Conservation (phyloP, 495 filamentous ascomycete genomes). For the Xylaria flabelliformis region DNA sequence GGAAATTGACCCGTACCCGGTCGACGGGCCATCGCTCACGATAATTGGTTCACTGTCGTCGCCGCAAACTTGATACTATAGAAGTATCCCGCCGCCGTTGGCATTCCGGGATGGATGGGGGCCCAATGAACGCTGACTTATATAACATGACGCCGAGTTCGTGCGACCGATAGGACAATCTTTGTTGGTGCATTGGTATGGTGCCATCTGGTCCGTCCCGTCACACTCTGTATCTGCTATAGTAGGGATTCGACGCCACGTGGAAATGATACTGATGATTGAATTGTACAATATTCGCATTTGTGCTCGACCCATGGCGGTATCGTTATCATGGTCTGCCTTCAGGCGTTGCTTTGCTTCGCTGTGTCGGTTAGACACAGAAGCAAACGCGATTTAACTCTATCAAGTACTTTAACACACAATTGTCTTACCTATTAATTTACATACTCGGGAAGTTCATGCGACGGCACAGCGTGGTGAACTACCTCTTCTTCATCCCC, state of each 20-base stretch:
- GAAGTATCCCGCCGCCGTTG: neutral
- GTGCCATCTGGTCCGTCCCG: neutral
- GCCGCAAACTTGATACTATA: neutral
- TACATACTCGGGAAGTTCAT: neutral
- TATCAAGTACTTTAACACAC: neutral
- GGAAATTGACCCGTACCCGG: conserved; percentile 1
- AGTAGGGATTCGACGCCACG: neutral
- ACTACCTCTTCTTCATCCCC: conserved; percentile 23
- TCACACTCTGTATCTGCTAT: neutral
- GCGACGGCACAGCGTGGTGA: neutral
- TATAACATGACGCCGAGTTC: neutral
- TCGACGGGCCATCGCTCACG: neutral
- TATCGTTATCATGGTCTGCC: neutral
- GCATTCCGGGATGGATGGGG: neutral
- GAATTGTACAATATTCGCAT: neutral
- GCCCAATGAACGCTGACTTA: neutral
- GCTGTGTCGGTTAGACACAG: neutral
- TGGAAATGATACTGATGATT: neutral
- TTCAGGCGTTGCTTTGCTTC: neutral
- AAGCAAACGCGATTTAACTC: neutral
- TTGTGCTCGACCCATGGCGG: neutral
- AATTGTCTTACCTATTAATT: neutral
- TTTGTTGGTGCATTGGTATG: neutral
- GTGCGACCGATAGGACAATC: neutral
- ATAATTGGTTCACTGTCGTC: neutral